Conservation (phyloP, 768 basidiomycete species). For the Amylocystis lapponica region DNA sequence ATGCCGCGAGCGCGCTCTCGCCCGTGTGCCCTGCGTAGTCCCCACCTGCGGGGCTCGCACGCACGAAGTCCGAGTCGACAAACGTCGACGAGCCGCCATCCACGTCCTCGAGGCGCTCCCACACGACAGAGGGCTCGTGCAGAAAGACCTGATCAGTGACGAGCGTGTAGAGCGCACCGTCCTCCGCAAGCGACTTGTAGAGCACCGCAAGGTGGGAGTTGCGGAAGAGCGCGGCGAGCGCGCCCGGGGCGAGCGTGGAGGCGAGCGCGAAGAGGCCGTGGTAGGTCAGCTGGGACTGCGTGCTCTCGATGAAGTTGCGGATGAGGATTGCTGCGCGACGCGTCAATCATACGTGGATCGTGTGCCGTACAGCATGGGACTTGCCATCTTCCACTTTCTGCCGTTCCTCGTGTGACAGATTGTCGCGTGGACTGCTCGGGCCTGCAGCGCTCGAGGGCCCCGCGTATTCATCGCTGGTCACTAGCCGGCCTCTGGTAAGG, state of each 20-base stretch:
- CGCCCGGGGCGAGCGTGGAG: slow-evolving; percentile 34
- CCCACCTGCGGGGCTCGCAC: slow-evolving; percentile 65
- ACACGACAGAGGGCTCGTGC: slow-evolving; percentile 73
- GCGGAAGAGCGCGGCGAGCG: slow-evolving; percentile 85
- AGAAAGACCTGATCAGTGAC: slow-evolving; percentile 83
- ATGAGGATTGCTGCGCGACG: slow-evolving; percentile 55
- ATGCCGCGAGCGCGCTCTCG: slow-evolving; percentile 48
- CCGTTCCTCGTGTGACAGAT: slow-evolving; percentile 44
- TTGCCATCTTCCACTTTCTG: slow-evolving; percentile 68
- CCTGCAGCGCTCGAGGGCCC: slow-evolving; percentile 2
- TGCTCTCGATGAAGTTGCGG: slow-evolving; percentile 62
- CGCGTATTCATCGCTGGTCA: slow-evolving; percentile 31
- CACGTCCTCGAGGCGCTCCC: slow-evolving; percentile 88
- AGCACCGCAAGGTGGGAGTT: slow-evolving; percentile 87
- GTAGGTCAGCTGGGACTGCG: slow-evolving; percentile 82
- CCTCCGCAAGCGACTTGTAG: slow-evolving; percentile 45
- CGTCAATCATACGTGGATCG: background rate
- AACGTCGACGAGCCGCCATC: slow-evolving; percentile 76
- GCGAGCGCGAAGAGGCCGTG: slow-evolving; percentile 81
- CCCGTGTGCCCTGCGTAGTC: slow-evolving; percentile 74
- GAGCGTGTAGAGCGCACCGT: slow-evolving; percentile 65
- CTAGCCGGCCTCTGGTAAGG: slow-evolving; percentile 55
- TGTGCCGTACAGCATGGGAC: slow-evolving; percentile 8
- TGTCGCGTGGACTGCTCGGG: slow-evolving; percentile 18
- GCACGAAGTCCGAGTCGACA: slow-evolving; percentile 68